Base-by-base conservation (phyloP, 768 basidiomycete genomes). In the Floccularia luteovirens region DNA sequence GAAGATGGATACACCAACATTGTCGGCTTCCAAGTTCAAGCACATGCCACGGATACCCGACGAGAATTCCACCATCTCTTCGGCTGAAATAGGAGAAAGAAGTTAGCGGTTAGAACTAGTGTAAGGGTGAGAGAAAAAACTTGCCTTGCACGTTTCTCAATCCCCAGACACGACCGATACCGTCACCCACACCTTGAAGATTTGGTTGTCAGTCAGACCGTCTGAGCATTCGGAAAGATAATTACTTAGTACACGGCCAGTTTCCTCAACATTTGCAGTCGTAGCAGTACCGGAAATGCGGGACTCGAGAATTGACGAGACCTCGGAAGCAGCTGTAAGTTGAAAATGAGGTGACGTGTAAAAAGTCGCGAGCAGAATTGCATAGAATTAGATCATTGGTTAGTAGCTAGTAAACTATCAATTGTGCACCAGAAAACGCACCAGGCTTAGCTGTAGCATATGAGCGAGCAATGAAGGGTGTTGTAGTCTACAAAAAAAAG, bases 21-120 rank as follows among this genome's bases (percentile, higher is more conserved):
- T 97, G 83, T 98, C 96, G 69, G 94, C 91, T 72, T 99, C 96
- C 82, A 99, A 86, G 87, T 99, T 99, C 68, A 99, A 70, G 69
- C 93, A 97, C 96, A 99, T 99, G 77, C 96, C 96, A 63, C 96
- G 93, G 57, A 99, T 82, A 69, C 96, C 96, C 38, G 96, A 98
- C 36, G 94, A 90, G 79, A 99, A 99, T 79, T 99, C 96, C 79
- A 99, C 96, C 96, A 99, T 99, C 82, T 99, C 96, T 72, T 99
- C 96, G 70, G 85, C 85, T 92, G 66, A 36, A 53, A 41, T 49
- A 34, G 47, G 43, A 49, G 42, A 37, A 33, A 43, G 40, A 44
- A 50, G 39, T 53, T 45, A 48, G 60, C 42, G 22, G 25, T n/a
- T 24, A 41, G 41, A 38, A 30, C 32, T 52, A 41, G 45, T 36